A percentile compares a stretch with the other conserved stretches of the same genome.
phyloP scores from a whole-genome alignment of 495 filamentous ascomycete species.

The Aspergillus cavernicola region DNA sequence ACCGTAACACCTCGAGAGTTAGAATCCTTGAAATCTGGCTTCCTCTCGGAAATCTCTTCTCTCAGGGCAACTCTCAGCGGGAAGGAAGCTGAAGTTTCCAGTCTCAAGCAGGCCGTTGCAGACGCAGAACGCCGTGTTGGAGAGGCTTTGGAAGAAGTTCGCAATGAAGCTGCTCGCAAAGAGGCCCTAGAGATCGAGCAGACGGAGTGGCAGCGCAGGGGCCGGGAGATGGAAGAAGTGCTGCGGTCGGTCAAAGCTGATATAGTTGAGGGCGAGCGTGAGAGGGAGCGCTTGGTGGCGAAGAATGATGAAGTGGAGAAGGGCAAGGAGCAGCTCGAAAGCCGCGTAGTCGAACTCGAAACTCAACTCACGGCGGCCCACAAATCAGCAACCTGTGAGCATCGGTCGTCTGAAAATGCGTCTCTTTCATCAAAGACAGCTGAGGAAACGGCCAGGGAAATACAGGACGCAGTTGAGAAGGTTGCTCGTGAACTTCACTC shows the following conservation, averaged over 20 bases:
- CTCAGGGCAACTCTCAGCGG: constrained; percentile 85
- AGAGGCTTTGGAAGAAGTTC: constrained; percentile 72
- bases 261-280: constrained; percentile 68
- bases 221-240: constrained; percentile 79
- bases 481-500: constrained; percentile 85
- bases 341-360: constrained; percentile 59
- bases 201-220: constrained; percentile 75
- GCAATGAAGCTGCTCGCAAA: constrained; percentile 65
- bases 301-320: constrained; percentile 74
- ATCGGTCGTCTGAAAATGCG: constrained; percentile 10
- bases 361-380: constrained; percentile 67
- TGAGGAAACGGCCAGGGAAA: constrained; percentile 45
- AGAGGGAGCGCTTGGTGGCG: constrained; percentile 67
- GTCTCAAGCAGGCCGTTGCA: constrained; percentile 76
- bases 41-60: constrained; percentile 84
- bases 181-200: constrained; percentile 74
- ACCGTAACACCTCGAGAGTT: constrained; percentile 88
- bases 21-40: constrained; percentile 83
- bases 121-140: constrained; percentile 92
- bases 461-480: constrained; percentile 87
- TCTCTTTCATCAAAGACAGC: constrained; percentile 17
- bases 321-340: constrained; percentile 58
- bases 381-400: constrained; percentile 33
- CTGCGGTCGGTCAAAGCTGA: constrained; percentile 76
- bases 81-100: constrained; percentile 82